Evolutionary conservation across 2,329 filamentous ascomycete species (phyloP), one percentile per base, ranked within the genome.

Genomic region (Diplodia corticola): DNA sequence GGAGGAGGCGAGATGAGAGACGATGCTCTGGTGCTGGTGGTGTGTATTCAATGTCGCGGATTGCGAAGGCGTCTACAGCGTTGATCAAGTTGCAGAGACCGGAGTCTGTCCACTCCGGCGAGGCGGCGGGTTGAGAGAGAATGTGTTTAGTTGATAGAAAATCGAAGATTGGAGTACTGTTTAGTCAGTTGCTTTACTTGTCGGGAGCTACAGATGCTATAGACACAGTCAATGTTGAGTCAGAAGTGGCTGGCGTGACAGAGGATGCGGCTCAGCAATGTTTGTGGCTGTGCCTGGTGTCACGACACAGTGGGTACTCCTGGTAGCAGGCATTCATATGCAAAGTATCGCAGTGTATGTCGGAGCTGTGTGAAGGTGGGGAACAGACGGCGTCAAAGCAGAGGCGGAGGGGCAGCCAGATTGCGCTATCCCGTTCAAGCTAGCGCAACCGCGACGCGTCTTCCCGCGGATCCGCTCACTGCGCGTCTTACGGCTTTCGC

Each of bases 381-480:
- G 22, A 15, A 15, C 4, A 30, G 48, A 26, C 1, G 22, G 24
- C 22, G 15, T 24, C 13, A 17, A 17, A 24, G 7, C 5, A 5
- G 24, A 28, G 22, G 12, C 3, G 15, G 3, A 7, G 15, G 49
- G 13, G 15, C 6, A n/a, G n/a, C 5, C 49, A 13, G 12, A 51
- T 28, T 9, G 17, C 55, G 57, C 44, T 49, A 49, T n/a, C 13
- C 55, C n/a, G 3, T 20, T 17, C 4, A 0, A 15, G 37, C 61
- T 55, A 67, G 65, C 33, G 33, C 46, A 26, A 12, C 5, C 37
- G n/a, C 33, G 50, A 37, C 61, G 66, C 63, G 66, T 67, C 63
- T 61, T 49, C 59, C 48, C 63, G n/a, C n/a, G n/a, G n/a, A n/a
- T n/a, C n/a, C n/a, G 57, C n/a, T 35, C 33, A 5, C 35, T 28